Percentiles rank a stretch among this genome's conserved stretches.
Evolutionary conservation across 306 rosid genomes (phyloP).

Genomic region (Castanea crenata): DNA sequence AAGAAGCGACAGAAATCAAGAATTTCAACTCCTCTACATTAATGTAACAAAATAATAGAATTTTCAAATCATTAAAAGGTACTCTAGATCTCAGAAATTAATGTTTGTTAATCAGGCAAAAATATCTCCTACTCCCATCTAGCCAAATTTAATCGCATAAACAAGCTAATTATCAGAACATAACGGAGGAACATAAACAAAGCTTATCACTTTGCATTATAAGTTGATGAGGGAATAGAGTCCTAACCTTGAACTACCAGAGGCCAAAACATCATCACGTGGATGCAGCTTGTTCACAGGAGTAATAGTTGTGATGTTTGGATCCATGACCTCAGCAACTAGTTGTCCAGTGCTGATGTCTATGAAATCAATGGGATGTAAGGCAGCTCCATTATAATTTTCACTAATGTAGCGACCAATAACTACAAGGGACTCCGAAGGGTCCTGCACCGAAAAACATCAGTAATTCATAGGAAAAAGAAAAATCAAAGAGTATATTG

Average conservation of each 20-base stretch:
- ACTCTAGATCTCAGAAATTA: neutral
- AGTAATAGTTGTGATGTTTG: constrained; percentile 84
- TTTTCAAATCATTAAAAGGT: neutral
- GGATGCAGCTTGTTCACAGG: constrained; percentile 96
- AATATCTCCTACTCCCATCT: neutral
- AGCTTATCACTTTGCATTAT: neutral
- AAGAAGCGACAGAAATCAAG: neutral
- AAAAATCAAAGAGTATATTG: neutral
- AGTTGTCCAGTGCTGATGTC: constrained; percentile 82
- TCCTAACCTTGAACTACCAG: constrained; percentile 87
- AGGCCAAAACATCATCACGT: constrained; percentile 74
- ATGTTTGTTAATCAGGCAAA: neutral
- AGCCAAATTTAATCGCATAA: neutral
- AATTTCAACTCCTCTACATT: neutral
- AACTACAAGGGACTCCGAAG: constrained; percentile 83
- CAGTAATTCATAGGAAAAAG: neutral
- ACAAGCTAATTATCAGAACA: neutral
- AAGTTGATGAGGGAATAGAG: neutral
- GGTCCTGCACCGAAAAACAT: constrained; percentile 54
- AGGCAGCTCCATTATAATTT: constrained; percentile 86
- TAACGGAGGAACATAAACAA: neutral
- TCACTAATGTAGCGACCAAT: constrained; percentile 94
- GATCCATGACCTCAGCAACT: constrained; percentile 93
- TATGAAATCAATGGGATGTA: constrained; percentile 94
- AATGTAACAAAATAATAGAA: neutral